Evolutionary conservation across 2,329 filamentous ascomycete genomes (phyloP).

Genomic region (Coleophoma crateriformis): DNA sequence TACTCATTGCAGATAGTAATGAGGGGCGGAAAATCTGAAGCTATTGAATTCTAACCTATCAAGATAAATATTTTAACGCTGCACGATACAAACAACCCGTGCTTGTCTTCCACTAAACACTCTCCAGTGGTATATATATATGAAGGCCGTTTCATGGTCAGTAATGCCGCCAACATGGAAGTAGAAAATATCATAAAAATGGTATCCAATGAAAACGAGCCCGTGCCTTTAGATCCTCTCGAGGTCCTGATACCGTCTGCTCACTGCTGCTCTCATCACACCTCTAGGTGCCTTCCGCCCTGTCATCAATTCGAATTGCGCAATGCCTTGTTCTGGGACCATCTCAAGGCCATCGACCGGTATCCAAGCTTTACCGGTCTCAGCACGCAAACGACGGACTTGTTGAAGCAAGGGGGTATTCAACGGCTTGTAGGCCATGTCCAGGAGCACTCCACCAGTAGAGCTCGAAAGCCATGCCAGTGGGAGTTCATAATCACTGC

Average conservation of each 20-base stretch:
- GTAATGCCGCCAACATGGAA: too few species aligned
- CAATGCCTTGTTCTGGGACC: conserved; percentile 70
- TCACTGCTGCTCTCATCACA: conserved; percentile 51
- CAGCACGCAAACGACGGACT: conserved; percentile 50
- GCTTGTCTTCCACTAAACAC: too few species aligned
- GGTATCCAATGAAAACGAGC: too few species aligned
- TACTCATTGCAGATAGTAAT: too few species aligned
- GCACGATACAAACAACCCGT: too few species aligned
- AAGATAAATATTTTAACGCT: too few species aligned
- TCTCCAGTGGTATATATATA: too few species aligned
- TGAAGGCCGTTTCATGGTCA: too few species aligned
- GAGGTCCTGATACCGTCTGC: conserved; percentile 44
- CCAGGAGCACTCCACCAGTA: conserved; percentile 68
- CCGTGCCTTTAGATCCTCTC: background rate
- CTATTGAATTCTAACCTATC: too few species aligned
- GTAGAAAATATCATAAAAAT: too few species aligned
- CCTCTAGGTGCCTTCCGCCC: conserved; percentile 62
- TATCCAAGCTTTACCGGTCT: conserved; percentile 46
- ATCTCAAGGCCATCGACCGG: conserved; percentile 69
- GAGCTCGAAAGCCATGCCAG: conserved; percentile 61
- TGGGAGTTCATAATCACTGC: conserved; percentile 63
- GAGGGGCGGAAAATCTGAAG: too few species aligned
- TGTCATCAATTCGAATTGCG: conserved; percentile 74
- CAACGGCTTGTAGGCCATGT: conserved; percentile 64
- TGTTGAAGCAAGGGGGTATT: conserved; percentile 64